phyloP scores from a whole-genome alignment of 2,329 filamentous ascomycete genomes.

The Nemania serpens region DNA sequence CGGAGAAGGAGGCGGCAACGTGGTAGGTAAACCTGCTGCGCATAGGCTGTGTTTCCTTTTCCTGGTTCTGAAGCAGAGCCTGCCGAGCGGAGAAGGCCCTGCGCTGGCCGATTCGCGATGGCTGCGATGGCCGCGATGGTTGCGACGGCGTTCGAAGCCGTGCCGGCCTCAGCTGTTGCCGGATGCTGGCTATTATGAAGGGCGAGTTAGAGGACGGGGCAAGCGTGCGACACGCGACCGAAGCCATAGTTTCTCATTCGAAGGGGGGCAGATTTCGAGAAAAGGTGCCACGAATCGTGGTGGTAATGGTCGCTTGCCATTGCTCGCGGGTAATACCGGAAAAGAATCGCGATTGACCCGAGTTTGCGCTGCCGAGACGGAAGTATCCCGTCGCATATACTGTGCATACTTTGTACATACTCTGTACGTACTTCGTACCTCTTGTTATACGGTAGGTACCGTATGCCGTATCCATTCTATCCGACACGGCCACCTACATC shows the following conservation, averaged over 20 bases:
- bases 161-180: constrained; percentile 24
- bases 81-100: constrained; percentile 36
- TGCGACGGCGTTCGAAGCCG: constrained; percentile 1
- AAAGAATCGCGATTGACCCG: constrained; percentile 1
- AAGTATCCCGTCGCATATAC: neutral
- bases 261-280: constrained; percentile 26
- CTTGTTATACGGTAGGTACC: no score
- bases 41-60: constrained; percentile 24
- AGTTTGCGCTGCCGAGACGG: constrained; percentile 11
- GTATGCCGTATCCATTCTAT: no score
- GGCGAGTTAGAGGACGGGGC: constrained; percentile 24
- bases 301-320: constrained; percentile 24
- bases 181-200: constrained; percentile 30
- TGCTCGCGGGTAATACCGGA: constrained; percentile 31
- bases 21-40: constrained; percentile 63
- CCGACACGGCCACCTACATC: no score
- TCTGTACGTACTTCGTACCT: no score
- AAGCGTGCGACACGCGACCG: constrained; percentile 31
- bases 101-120: constrained; percentile 19
- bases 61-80: constrained; percentile 30
- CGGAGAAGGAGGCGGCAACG: constrained; percentile 75
- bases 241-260: constrained; percentile 37
- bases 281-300: constrained; percentile 28
- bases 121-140: constrained; percentile 6
- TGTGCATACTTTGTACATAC: no score